Conservation (phyloP, 1,284 basidiomycete species). For the Schizophyllum amplum region DNA sequence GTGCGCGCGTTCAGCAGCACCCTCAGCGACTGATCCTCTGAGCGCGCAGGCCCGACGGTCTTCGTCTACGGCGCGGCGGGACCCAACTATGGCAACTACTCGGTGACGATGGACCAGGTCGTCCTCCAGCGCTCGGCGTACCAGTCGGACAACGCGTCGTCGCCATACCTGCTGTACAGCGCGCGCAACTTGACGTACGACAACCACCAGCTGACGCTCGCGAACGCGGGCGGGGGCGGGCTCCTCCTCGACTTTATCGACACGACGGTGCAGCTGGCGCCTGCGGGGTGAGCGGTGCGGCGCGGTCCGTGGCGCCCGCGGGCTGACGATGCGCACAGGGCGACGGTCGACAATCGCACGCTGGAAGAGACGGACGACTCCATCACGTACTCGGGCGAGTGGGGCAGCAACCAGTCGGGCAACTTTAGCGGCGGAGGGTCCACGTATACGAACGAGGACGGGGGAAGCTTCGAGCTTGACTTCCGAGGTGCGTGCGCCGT, state of each 20-base stretch:
- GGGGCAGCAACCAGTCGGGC: conserved; percentile 30
- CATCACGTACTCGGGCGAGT: conserved; percentile 28
- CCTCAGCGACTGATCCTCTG: background rate
- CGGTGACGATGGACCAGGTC: conserved; percentile 26
- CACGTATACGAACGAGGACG: conserved; percentile 30
- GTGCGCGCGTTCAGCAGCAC: conserved; percentile 6
- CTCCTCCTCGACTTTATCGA: conserved; percentile 31
- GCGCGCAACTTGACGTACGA: conserved; percentile 26
- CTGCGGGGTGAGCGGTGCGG: conserved; percentile 21
- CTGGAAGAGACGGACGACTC: conserved; percentile 28
- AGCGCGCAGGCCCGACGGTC: conserved; percentile 27
- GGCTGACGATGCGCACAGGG: conserved; percentile 16
- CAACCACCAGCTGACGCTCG: conserved; percentile 25
- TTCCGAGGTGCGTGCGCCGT: conserved; percentile 26
- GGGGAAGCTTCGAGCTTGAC: conserved; percentile 26
- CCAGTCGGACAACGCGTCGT: conserved; percentile 21
- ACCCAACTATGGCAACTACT: conserved; percentile 30
- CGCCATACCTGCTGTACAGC: conserved; percentile 24
- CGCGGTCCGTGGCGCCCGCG: background rate
- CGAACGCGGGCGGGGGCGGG: conserved; percentile 22
- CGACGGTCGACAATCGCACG: conserved; percentile 28
- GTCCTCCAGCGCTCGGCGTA: conserved; percentile 19
- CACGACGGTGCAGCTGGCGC: conserved; percentile 29
- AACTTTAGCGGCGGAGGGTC: conserved; percentile 35
- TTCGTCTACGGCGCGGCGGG: conserved; percentile 31